These are phyloP conservation scores for Camellia japonica DNA, from an alignment of 148 eudicot species.

Conservation along the genomic window DNA sequence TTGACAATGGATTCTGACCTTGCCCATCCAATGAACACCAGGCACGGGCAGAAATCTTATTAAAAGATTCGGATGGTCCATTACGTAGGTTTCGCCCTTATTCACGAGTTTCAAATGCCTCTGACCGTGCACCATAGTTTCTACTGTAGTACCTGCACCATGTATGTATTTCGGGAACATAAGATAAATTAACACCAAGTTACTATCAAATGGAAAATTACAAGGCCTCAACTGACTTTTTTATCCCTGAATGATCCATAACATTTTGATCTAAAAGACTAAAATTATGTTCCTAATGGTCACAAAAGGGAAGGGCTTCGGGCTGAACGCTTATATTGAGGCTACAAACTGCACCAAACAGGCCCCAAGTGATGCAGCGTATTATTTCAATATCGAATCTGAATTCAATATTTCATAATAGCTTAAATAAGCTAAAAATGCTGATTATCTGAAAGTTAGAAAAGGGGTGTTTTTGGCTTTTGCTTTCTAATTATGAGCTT, in stretches of 20 bases:
- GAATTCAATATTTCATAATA: no score
- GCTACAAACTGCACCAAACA: no score
- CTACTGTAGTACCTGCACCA: constrained; percentile 54
- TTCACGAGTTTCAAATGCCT: constrained; percentile 47
- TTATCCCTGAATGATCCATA: no score
- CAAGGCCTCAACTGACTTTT: background rate
- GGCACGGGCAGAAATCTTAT: constrained; percentile 69
- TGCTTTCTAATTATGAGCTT: no score
- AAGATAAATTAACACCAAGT: background rate
- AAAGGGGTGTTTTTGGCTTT: no score
- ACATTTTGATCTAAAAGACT: background rate
- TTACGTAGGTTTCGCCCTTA: constrained; percentile 56
- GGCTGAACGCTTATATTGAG: background rate
- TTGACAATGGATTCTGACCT: constrained; percentile 53
- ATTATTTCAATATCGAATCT: no score
- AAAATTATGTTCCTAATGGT: background rate
- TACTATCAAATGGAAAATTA: background rate
- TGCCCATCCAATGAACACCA: constrained; percentile 69
- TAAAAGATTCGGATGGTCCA: constrained; percentile 61
- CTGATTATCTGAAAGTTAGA: no score
- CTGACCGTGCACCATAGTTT: constrained; percentile 51
- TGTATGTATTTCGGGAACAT: background rate
- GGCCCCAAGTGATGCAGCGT: no score
- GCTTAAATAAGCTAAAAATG: no score
- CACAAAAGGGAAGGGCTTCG: background rate